Evolutionary conservation across 257 asterid genomes (phyloP).

Genomic region (Nicotiana paniculata): DNA sequence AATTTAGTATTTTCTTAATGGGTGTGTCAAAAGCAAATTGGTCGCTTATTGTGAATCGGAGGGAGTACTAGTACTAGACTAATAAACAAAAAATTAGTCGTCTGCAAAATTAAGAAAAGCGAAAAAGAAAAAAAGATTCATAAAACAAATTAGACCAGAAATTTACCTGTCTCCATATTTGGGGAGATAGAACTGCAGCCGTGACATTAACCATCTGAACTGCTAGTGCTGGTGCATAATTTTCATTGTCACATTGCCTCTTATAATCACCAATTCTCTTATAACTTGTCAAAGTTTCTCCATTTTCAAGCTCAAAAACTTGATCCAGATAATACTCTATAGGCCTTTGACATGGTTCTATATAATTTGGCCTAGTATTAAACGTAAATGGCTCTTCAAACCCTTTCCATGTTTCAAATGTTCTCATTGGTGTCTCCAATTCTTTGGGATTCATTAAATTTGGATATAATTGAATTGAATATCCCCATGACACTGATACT

Average conservation of each 20-base stretch:
- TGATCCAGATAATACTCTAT: conserved; percentile 32
- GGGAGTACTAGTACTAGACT: too few species aligned
- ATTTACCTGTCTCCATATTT: conserved; percentile 52
- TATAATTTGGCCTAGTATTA: conserved; percentile 38
- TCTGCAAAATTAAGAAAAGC: background rate
- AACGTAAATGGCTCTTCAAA: conserved; percentile 50
- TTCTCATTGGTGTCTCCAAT: conserved; percentile 54
- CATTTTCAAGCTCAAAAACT: conserved; percentile 21
- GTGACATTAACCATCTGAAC: conserved; percentile 40
- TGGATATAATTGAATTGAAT: conserved; percentile 58
- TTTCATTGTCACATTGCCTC: conserved; percentile 24
- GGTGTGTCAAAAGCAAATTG: too few species aligned
- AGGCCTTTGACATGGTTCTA: conserved; percentile 55
- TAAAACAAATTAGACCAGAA: background rate
- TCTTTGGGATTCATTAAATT: conserved; percentile 29
- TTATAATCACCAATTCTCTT: conserved; percentile 10
- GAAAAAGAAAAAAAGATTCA: background rate
- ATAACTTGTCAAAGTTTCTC: conserved; percentile 36
- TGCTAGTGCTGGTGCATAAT: conserved; percentile 28
- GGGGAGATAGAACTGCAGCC: conserved; percentile 37
- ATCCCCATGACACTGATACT: conserved; percentile 69
- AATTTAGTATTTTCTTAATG: too few species aligned
- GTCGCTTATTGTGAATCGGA: too few species aligned
- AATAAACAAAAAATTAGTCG: too few species aligned
- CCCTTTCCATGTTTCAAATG: conserved; percentile 74